Base-by-base conservation (phyloP, 2,329 filamentous ascomycete genomes). In the Ascocoryne sarcoides region DNA sequence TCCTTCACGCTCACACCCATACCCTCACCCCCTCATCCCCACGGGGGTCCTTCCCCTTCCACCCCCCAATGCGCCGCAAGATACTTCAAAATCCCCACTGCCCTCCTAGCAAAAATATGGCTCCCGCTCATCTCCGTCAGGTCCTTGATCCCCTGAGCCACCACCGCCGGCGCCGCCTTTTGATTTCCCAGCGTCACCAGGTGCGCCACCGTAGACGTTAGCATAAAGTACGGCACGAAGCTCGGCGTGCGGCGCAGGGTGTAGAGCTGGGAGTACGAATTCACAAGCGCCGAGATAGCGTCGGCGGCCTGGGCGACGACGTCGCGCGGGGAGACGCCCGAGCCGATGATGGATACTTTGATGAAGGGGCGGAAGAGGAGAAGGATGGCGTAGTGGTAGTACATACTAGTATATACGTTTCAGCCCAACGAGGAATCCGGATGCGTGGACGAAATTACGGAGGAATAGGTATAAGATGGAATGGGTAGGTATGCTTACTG, bases 341-440 rank as follows among this genome's bases (percentile, higher is more conserved):
- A 56, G 2, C 47, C 49, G 4, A 46, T 34, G 5, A 60, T 47
- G 10, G 49, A 31, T 9, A 59, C 45, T 35, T 56, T 58, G 32
- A 58, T 52, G 28, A 87, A 68, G 0, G 83, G 83, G 5, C 83
- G 71, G 56, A 87, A 87, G 1, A 88, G 70, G n/a, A 85, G 71
- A 0, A 83, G 60, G n/a, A 81, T 79, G 20, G 76, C 73, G 46
- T 79, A 80, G 53, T 84, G 73, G 54, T 83, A 82, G 47, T 83
- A 77, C 78, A 84, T 80, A 57, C 76, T 80, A 43, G 4, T 10
- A 8, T 5, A 37, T n/a, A 5, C 45, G 44, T 43, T 17, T 4
- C 35, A 36, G 8, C 2, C 15, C 18, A 5, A n/a, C n/a, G n/a
- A n/a, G n/a, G n/a, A n/a, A n/a, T n/a, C n/a, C n/a, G n/a, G n/a